Evolutionary conservation across 2,329 filamentous ascomycete species (phyloP).

Genomic region (Elsinoe necatrix): DNA sequence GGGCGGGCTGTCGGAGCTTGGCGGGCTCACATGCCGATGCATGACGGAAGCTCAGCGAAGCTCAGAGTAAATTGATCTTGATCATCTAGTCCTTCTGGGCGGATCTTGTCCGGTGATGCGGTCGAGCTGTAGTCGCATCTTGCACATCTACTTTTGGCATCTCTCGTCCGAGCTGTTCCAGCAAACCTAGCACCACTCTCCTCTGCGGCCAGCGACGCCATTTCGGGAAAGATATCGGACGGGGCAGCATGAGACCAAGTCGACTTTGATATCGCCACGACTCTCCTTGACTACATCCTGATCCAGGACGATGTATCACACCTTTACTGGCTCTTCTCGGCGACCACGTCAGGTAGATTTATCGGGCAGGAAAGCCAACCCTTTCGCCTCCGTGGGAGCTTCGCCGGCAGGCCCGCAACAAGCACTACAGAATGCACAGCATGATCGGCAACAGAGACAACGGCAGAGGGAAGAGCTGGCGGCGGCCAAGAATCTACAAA

Average conservation of each 20-base stretch:
- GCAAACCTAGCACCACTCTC: no score
- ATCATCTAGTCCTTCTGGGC: neutral
- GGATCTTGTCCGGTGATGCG: neutral
- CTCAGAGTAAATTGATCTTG: conserved; percentile 4
- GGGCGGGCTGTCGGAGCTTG: neutral
- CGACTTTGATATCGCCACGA: neutral
- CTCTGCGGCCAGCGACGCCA: no score
- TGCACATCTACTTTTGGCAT: no score
- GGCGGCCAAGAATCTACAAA: conserved; percentile 67
- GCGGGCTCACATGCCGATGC: neutral
- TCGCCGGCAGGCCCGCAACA: conserved; percentile 55
- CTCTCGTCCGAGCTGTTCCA: no score
- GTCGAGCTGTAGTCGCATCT: neutral
- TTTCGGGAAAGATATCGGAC: neutral
- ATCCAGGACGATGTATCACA: conserved; percentile 63
- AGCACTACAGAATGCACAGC: conserved; percentile 76
- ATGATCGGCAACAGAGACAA: conserved; percentile 72
- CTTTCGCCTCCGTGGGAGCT: conserved; percentile 51
- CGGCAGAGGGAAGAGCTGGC: conserved; percentile 69
- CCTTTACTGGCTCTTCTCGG: conserved; percentile 80
- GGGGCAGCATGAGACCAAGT: neutral
- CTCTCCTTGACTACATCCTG: neutral
- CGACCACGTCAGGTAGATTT: conserved; percentile 89
- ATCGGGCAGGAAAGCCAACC: conserved; percentile 72
- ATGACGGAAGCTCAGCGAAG: conserved; percentile 13